Base-by-base conservation (phyloP, 495 filamentous ascomycete species). In the Penicillium coprophilum region DNA sequence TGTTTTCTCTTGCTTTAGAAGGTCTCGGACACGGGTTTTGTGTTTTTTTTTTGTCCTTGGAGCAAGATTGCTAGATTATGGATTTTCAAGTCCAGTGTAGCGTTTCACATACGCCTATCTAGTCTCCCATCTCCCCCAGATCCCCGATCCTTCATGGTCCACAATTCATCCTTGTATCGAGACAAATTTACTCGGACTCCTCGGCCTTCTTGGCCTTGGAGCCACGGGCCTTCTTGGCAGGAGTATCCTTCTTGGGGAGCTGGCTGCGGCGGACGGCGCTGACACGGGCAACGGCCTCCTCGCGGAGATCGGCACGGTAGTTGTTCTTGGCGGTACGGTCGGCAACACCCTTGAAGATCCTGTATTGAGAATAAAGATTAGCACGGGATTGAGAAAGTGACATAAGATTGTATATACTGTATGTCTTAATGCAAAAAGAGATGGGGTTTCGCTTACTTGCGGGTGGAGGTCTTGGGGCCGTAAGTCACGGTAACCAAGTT, bases 271-370 rank as follows among this genome's bases (percentile, higher is more conserved):
- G 89, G 79, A 97, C 82, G 65, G 90, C 90, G 71, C 86, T 91
- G 62, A 88, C 93, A 64, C 94, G 90, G 71, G 92, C 81, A 70
- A 97, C 87, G 60, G 92, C 92, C 62, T 85, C 86, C 67, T 86
- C 81, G 60, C 91, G 89, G 72, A 98, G 82, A 71, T 98, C 94
- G 64, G 86, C 71, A 70, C 94, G 87, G 84, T 94, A 95, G 64
- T 84, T 80, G 71, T 82, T 79, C 85, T 90, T 92, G 67, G 91
- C 89, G 57, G 87, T 87, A 70, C 77, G 77, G 78, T 78, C 85
- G 71, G 87, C 92, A 68, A 97, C 85, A 62, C 81, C 78, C 79
- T 86, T 89, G 84, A 90, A 97, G 75, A 89, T 90, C 82, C 93
- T 97, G 67, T 49, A 62, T 10, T 50, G 28, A 36, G 27, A 45